Base-by-base conservation (phyloP, 2,329 filamentous ascomycete species). In the Cladosporium halotolerans region DNA sequence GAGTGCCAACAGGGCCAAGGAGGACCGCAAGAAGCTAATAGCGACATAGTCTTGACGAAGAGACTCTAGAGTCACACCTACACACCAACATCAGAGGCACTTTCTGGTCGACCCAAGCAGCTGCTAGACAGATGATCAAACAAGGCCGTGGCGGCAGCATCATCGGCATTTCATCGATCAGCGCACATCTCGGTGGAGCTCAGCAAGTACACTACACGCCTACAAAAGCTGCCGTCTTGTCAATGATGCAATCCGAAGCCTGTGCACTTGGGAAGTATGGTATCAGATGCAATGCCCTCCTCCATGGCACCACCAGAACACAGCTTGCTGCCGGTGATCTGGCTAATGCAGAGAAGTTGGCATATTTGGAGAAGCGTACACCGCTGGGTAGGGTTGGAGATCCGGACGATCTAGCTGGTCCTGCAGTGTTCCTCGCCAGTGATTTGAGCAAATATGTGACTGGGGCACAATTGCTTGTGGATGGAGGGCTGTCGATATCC, bases 401-500 rank as follows among this genome's bases (percentile, higher is more conserved):
- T 60, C 81, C 88, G 13, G 68, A 67, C n/a, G 89, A 95, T 75
- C 68, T 95, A 67, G 88, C 84, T 0, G 89, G 89, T 0, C 89
- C 89, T 2, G 89, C 89, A 4, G 84, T 95, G 28, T 95, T 95
- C 70, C 73, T 95, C 64, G 89, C 86, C 0, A 88, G 85, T 64
- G 86, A 87, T 55, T 70, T 95, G 72, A 91, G 85, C 67, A 80
- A 81, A 19, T 92, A 91, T 71, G 86, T 92, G 71, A 92, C 83
- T 54, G 89, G 89, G 0, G 85, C 88, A 13, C 88, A 93, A 70
- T 65, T 96, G 60, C 69, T 96, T 58, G 90, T 96, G 13, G 90
- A 96, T 70, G 90, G 90, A 10, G 90, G 90, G 0, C 69, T 92
- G 57, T 96, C 93, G 75, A 89, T 95, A n/a, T 95, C 95, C 70